Conservation (phyloP, 129 eudicot species). For the Kitagawia praeruptora region DNA sequence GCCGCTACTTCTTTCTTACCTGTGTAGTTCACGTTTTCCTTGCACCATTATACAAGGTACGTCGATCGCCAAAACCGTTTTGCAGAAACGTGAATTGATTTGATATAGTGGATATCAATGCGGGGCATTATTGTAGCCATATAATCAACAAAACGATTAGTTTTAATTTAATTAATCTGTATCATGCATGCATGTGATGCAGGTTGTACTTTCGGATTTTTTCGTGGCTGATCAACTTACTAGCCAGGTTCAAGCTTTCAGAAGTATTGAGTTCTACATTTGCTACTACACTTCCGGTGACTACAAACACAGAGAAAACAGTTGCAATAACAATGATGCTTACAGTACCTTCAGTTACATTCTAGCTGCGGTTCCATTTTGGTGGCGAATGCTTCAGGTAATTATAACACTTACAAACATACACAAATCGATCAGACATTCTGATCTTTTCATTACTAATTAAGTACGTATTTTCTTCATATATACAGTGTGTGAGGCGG, state of each 20-base stretch:
- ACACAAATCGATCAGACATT: background rate
- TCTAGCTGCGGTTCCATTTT: slow-evolving; percentile 15
- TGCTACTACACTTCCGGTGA: slow-evolving; percentile 15
- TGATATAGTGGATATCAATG: no score
- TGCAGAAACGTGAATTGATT: no score
- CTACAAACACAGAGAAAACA: slow-evolving; percentile 3
- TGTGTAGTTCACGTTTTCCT: slow-evolving; percentile 2
- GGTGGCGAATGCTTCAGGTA: slow-evolving; percentile 21
- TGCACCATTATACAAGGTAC: slow-evolving; percentile 14
- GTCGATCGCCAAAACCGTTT: background rate
- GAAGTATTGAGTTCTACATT: slow-evolving; percentile 8
- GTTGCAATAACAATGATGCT: background rate
- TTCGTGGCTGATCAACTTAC: slow-evolving; percentile 18
- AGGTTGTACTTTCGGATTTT: slow-evolving; percentile 17
- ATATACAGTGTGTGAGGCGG: slow-evolving; percentile 15
- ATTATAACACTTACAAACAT: background rate
- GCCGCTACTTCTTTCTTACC: slow-evolving; percentile 13
- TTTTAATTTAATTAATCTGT: background rate
- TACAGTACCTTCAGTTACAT: slow-evolving; percentile 11
- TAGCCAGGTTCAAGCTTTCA: slow-evolving; percentile 18
- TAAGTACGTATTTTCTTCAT: background rate
- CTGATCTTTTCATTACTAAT: background rate
- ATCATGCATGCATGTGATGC: background rate
- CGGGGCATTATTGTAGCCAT: no score
- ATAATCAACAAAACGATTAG: no score